Conservation (phyloP, 768 basidiomycete genomes). For the Sutorius australiensis region DNA sequence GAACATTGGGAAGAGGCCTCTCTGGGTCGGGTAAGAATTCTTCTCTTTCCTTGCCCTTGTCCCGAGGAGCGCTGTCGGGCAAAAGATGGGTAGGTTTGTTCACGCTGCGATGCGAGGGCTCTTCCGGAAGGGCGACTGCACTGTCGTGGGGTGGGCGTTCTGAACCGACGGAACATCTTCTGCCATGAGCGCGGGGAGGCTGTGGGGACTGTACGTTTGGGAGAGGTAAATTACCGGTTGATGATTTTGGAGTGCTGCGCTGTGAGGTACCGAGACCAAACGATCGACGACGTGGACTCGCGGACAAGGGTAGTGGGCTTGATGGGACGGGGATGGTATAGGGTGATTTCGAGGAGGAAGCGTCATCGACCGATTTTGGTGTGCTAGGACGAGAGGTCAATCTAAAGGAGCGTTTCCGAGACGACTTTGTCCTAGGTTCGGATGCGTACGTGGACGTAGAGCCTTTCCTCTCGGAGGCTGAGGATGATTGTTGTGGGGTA, state of each 20-base stretch:
- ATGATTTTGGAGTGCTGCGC: conserved; percentile 29
- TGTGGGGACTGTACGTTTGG: conserved; percentile 14
- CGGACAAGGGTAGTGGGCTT: conserved; percentile 29
- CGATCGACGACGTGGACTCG: conserved; percentile 32
- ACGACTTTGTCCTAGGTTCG: conserved; percentile 11
- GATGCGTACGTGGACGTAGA: conserved; percentile 25
- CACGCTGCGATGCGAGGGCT: conserved; percentile 8
- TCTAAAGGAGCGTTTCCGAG: conserved; percentile 32
- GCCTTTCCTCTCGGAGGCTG: conserved; percentile 18
- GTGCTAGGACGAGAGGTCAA: conserved; percentile 29
- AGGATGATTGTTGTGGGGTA: conserved; percentile 13
- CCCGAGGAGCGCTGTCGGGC: conserved; percentile 14
- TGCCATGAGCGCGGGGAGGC: conserved; percentile 20
- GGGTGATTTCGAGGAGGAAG: conserved; percentile 17
- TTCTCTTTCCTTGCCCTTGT: conserved; percentile 30
- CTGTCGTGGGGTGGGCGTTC: conserved; percentile 32
- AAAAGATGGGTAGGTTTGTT: conserved; percentile 11
- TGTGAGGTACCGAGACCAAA: conserved; percentile 30
- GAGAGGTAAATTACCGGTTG: conserved; percentile 26
- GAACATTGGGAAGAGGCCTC: conserved; percentile 6
- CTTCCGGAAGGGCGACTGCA: conserved; percentile 32
- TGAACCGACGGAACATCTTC: conserved; percentile 29
- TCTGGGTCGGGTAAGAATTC: neutral
- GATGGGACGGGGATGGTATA: conserved; percentile 28
- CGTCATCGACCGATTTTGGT: conserved; percentile 26